Conservation (phyloP, 805 yeast species). For the Priceomyces castillae region DNA sequence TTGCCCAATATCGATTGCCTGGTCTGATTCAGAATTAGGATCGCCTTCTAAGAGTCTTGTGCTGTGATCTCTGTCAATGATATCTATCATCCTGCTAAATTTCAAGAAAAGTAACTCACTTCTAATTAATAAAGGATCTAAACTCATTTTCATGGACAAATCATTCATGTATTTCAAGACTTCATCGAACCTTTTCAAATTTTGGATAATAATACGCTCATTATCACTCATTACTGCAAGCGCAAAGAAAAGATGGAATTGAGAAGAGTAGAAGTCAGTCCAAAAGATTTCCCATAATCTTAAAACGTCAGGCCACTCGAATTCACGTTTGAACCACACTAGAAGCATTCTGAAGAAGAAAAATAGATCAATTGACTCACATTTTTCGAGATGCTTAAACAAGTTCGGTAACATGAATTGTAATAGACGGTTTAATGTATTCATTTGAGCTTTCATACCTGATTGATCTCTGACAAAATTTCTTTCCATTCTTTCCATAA, state of each 20-base stretch:
- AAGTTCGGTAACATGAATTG: constrained; percentile 86
- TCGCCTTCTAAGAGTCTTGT: constrained; percentile 14
- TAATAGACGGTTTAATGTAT: constrained; percentile 76
- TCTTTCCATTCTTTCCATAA: constrained; percentile 94
- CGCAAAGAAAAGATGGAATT: constrained; percentile 84
- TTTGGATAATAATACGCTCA: constrained; percentile 71
- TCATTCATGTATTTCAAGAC: constrained; percentile 92
- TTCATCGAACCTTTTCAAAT: constrained; percentile 80
- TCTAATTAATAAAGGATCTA: constrained; percentile 75
- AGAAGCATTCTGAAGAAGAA: constrained; percentile 93
- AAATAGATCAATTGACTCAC: constrained; percentile 87
- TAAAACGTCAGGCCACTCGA: constrained; percentile 72
- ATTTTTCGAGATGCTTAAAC: constrained; percentile 76
- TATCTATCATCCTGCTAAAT: constrained; percentile 74
- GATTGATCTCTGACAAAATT: constrained; percentile 88
- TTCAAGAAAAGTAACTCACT: constrained; percentile 80
- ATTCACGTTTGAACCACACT: constrained; percentile 94
- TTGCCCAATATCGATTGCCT: constrained; percentile 39
- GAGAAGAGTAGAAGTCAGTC: constrained; percentile 84
- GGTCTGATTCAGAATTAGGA: constrained; percentile 13
- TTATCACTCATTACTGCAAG: constrained; percentile 87
- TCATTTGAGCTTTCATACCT: constrained; percentile 90
- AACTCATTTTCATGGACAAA: constrained; percentile 68
- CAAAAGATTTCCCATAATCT: constrained; percentile 90
- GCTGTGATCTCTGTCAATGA: constrained; percentile 59